Evolutionary conservation across 129 eudicot species (phyloP).

Genomic region (carrot (Daucus carota)): DNA sequence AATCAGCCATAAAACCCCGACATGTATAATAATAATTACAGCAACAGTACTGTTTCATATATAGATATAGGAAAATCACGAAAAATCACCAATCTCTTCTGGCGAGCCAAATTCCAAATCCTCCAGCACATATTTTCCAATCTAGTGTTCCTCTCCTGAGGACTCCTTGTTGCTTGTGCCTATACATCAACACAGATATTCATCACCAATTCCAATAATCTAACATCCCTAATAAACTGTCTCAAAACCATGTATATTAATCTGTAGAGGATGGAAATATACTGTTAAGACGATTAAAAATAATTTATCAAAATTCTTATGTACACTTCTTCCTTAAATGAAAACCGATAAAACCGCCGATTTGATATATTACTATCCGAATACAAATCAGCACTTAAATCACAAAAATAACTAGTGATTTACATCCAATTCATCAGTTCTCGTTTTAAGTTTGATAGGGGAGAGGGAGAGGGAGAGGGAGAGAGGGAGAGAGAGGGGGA

Average conservation of each 20-base stretch:
- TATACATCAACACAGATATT: constrained; percentile 13
- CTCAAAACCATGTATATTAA: background rate
- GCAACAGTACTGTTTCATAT: background rate
- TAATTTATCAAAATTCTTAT: background rate
- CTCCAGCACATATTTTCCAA: constrained; percentile 99
- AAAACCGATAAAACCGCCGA: too few species aligned
- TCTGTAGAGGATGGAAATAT: background rate
- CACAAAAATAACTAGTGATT: too few species aligned
- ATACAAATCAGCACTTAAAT: too few species aligned
- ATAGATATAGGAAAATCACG: background rate
- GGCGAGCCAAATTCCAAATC: constrained; percentile 99
- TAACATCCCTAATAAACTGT: too few species aligned
- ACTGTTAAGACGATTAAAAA: background rate
- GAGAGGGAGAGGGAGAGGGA: background rate
- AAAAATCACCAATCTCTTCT: constrained; percentile 75
- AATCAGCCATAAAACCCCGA: background rate
- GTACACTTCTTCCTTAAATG: background rate
- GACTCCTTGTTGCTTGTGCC: constrained; percentile 99
- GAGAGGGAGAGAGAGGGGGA: background rate
- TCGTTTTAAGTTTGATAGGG: too few species aligned
- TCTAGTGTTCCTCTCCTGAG: constrained; percentile 97
- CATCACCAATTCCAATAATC: constrained; percentile 4
- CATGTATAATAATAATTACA: background rate
- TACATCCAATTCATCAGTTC: background rate
- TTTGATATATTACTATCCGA: too few species aligned